A percentile compares a stretch with the other conserved stretches of the same genome.
These are phyloP conservation scores for Bothriochloa decipiens DNA, from an alignment of 176 grass and related monocot genomes.

Conservation along the genomic window DNA sequence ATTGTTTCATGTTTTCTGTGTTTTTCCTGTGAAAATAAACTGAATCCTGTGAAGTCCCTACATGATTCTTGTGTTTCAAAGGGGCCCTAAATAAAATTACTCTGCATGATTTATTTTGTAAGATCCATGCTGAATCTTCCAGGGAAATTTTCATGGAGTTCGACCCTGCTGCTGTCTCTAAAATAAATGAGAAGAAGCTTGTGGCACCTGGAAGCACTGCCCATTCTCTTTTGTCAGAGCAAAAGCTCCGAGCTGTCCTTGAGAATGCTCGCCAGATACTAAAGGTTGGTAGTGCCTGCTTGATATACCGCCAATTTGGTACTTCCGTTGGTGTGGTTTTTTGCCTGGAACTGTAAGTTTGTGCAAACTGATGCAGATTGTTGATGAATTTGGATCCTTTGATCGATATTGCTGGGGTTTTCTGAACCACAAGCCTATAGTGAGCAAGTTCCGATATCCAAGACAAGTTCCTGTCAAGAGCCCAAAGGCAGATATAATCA, in stretches of 20 bases:
- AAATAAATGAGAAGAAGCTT: conserved; percentile 85
- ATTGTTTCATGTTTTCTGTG: neutral
- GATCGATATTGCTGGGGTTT: conserved; percentile 86
- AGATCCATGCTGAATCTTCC: conserved; percentile 40
- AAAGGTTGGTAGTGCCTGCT: conserved; percentile 56
- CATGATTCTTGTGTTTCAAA: neutral
- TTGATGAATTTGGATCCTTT: conserved; percentile 86
- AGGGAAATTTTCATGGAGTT: conserved; percentile 91
- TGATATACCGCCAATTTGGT: neutral
- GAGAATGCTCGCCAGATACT: conserved; percentile 80
- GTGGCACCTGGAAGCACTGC: conserved; percentile 55
- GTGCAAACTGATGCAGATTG: conserved; percentile 56
- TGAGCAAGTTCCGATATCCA: conserved; percentile 69
- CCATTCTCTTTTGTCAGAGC: conserved; percentile 80
- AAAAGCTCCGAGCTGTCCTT: conserved; percentile 73
- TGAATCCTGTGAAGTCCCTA: neutral
- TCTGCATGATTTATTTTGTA: conserved; percentile 33
- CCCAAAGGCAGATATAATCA: conserved; percentile 88
- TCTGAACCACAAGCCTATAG: conserved; percentile 74
- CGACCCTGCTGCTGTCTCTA: conserved; percentile 60
- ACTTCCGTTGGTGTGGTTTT: neutral
- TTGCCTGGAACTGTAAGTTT: conserved; percentile 34
- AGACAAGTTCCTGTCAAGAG: conserved; percentile 84
- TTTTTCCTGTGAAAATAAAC: neutral
- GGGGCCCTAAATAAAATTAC: neutral